Evolutionary conservation across 2,329 filamentous ascomycete genomes (phyloP), one percentile per base, ranked within the genome.

Genomic region (Tolypocladium ophioglossoides): DNA sequence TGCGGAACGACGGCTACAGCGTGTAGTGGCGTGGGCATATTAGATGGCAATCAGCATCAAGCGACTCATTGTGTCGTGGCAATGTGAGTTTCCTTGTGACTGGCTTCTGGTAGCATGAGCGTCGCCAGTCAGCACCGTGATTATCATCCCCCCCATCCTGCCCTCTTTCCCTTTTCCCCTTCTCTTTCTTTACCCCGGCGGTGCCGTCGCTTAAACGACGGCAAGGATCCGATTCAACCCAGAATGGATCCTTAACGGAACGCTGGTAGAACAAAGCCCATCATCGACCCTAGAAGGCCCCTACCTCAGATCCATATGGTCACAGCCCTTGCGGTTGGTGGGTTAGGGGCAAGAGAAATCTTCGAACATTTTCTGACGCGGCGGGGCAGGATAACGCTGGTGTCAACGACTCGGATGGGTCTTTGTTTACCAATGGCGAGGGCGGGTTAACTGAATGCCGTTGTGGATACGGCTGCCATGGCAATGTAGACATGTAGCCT

Each of bases 191-290:
- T 27, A 44, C 56, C 73, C 85, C 85, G 87, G 76, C 82, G 86
- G 83, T 87, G 85, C 85, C 84, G 79, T 82, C 83, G 77, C 73
- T 66, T 79, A 80, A 77, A 34, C 80, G 85, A 78, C 78, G 80
- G 85, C 86, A 85, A 80, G 86, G 79, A 75, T 83, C 80, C 73
- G 73, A 77, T 80, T 83, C 76, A 78, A 67, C 79, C 74, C 77
- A 86, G 81, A 80, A 82, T 78, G 73, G 76, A 79, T 78, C 77
- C 84, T 85, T 86, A 89, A 89, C 86, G 86, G 86, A 89, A 83
- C 86, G 84, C 86, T 88, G 86, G 86, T 68, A 90, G 76, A 87
- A 74, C 39, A 62, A 70, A 64, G 52, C 34, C n/a, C n/a, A n/a
- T 53, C 54, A 57, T 70, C 66, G 70, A 63, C 52, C 62, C 64